These are phyloP conservation scores for Trametes polyzona DNA, from an alignment of 1,284 basidiomycete species.

Conservation along the genomic window DNA sequence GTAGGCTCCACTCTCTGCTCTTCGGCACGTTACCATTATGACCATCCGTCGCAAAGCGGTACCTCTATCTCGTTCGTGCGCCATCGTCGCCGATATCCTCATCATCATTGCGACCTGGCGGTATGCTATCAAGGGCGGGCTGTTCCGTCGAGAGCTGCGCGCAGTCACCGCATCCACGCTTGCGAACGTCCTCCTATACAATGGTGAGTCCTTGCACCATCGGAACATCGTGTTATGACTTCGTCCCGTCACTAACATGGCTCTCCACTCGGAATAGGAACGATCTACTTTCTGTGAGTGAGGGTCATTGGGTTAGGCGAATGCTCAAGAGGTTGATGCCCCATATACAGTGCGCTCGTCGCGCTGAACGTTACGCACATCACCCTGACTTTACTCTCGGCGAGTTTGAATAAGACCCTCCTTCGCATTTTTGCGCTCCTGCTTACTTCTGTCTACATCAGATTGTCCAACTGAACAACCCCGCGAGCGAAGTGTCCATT, in stretches of 20 bases:
- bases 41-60: not conserved
- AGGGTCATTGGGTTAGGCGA: too few relatives aligned
- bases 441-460: not conserved
- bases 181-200: not conserved
- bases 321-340: too few relatives aligned
- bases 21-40: too few relatives aligned
- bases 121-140: not conserved
- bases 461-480: not conserved
- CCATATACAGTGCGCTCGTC: not conserved
- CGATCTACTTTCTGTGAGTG: not conserved
- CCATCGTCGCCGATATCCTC: not conserved
- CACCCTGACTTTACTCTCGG: not conserved
- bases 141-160: not conserved
- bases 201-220: not conserved
- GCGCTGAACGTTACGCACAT: not conserved
- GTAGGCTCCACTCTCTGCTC: too few relatives aligned
- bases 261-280: not conserved
- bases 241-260: not conserved
- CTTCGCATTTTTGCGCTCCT: not conserved
- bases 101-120: slow-evolving; percentile 1
- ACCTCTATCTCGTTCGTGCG: not conserved
- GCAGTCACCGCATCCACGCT: not conserved
- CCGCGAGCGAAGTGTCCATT: not conserved
- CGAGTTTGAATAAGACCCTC: not conserved
- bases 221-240: not conserved